Evolutionary conservation across 2,329 filamentous ascomycete genomes (phyloP).

Genomic region (Cryphonectria japonica): DNA sequence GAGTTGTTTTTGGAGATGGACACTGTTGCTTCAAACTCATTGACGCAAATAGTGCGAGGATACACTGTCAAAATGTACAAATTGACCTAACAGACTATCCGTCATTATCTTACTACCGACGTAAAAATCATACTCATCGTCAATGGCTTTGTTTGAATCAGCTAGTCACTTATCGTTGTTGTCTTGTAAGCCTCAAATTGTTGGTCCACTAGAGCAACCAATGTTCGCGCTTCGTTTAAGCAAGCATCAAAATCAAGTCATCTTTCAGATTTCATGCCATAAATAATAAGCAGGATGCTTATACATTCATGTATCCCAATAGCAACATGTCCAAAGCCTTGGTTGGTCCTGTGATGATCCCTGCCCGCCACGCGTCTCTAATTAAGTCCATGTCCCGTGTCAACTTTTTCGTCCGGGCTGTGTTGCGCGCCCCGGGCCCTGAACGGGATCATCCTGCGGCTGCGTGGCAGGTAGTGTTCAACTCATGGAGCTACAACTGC

Average conservation of each 20-base stretch:
- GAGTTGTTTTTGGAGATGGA: too few species aligned
- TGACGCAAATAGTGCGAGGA: too few species aligned
- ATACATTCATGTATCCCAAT: background rate
- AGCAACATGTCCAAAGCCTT: background rate
- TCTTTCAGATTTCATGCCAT: background rate
- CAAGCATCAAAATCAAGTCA: background rate
- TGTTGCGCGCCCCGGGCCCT: background rate
- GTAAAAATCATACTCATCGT: too few species aligned
- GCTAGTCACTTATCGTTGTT: too few species aligned
- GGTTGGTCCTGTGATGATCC: background rate
- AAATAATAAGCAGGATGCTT: background rate
- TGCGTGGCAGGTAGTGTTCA: background rate
- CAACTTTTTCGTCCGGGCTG: background rate
- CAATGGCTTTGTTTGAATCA: too few species aligned
- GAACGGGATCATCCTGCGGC: background rate
- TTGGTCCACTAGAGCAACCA: background rate
- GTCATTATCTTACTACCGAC: too few species aligned
- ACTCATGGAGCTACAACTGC: background rate
- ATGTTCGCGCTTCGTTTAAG: background rate
- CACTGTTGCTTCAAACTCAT: too few species aligned
- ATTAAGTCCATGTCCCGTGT: background rate
- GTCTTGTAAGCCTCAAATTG: background rate
- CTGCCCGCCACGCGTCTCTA: slow-evolving; percentile 1
- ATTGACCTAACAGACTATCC: too few species aligned
- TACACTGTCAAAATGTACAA: too few species aligned